phyloP scores from a whole-genome alignment of 1,139 yeast genomes.

The Torulaspora globosa region DNA sequence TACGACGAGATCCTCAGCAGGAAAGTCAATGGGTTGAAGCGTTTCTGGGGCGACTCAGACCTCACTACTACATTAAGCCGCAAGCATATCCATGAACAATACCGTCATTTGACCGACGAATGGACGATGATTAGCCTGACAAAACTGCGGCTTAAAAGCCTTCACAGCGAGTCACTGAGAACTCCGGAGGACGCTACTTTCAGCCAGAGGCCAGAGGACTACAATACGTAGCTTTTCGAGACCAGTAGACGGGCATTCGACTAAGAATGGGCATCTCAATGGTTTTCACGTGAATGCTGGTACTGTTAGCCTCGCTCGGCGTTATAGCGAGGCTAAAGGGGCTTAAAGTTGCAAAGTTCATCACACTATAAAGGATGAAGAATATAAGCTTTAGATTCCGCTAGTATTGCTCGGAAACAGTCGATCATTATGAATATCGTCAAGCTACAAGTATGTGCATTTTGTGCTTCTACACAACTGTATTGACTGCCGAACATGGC shows the following conservation, averaged over 20 bases:
- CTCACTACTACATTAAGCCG: conserved; percentile 19
- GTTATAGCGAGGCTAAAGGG: conserved; percentile 9
- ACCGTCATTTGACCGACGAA: conserved; percentile 16
- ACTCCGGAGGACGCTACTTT: neutral
- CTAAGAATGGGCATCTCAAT: neutral
- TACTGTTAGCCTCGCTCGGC: neutral
- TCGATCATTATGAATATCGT: conserved; percentile 49
- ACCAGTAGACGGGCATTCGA: neutral
- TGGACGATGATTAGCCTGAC: conserved; percentile 1
- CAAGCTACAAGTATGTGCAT: conserved; percentile 46
- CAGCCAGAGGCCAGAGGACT: neutral
- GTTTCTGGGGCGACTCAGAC: conserved; percentile 24
- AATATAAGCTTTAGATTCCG: neutral
- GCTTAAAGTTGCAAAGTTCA: conserved; percentile 2
- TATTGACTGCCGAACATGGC: neutral
- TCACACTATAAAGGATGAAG: neutral
- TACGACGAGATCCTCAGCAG: conserved; percentile 20
- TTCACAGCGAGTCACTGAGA: conserved; percentile 4
- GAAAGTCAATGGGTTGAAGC: conserved; percentile 20
- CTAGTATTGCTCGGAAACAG: neutral
- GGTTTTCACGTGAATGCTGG: conserved; percentile 2
- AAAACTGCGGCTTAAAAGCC: conserved; percentile 2
- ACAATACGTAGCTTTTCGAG: neutral
- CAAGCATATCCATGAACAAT: conserved; percentile 23
- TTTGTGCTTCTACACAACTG: neutral